A percentile compares a stretch with the other conserved stretches of the same genome.
Evolutionary conservation across 352 stramenopile genomes (phyloP).

Genomic region (Stephanocyclus meneghinianus): DNA sequence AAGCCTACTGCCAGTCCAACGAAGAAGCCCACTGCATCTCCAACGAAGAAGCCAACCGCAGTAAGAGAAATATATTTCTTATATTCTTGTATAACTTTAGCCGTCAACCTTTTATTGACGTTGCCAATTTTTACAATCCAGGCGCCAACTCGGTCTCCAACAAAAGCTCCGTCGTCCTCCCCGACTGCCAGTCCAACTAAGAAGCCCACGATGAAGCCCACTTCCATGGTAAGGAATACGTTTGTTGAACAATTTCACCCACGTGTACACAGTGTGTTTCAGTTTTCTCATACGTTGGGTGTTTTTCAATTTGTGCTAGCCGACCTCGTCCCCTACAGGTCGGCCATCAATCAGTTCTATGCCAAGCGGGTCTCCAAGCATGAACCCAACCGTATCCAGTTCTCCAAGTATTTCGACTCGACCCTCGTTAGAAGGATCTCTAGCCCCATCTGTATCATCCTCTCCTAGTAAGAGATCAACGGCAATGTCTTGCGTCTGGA

Average conservation of each 20-base stretch:
- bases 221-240: background rate
- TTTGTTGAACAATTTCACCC: no score
- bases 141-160: background rate
- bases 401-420: background rate
- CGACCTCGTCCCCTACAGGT: background rate
- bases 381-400: background rate
- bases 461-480: background rate
- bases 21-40: background rate
- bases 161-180: background rate
- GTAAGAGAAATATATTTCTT: background rate
- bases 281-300: no score
- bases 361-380: background rate
- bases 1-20: background rate
- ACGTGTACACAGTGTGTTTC: no score
- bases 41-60: constrained; percentile 8
- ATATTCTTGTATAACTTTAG: background rate
- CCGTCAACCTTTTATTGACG: background rate
- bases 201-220: background rate
- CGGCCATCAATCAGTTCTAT: background rate
- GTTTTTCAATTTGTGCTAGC: no score
- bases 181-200: constrained; percentile 1
- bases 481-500: background rate
- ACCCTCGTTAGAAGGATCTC: background rate
- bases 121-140: background rate
- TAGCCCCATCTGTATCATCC: constrained; percentile 1